Evolutionary conservation across 768 basidiomycete genomes (phyloP), one percentile per base, ranked within the genome.

Genomic region (Boletus rufocinnamomeus): DNA sequence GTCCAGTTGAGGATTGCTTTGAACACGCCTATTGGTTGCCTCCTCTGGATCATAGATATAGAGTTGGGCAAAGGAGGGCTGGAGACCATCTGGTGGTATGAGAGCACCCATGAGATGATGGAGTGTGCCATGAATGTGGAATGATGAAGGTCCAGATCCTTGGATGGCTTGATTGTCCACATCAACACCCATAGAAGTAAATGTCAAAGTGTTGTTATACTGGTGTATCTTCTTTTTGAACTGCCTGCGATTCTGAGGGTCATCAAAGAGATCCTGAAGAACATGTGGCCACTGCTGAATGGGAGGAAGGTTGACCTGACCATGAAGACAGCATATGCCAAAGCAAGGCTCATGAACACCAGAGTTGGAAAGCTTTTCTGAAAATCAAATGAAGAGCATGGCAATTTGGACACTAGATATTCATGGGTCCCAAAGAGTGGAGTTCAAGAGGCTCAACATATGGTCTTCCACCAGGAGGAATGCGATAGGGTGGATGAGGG

Each of bases 321-420:
- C 72, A 4, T 67, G 30, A 3, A 70, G 32, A 57, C 74, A 76
- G 25, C 71, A 75, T 1, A 52, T 63, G 0, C 67, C 69, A 67
- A 76, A 76, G 25, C 0, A 0, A 45, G 41, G 45, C 34, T 50
- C 40, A 2, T 0, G 9, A 63, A 48, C 0, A 0, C 13, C 14
- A 5, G 61, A 62, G 0, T 35, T 50, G 0, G 44, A 10, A 0
- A 66, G 56, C 35, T 61, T 67, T 44, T 69, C 63, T 2, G 21
- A 35, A n/a, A 0, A 43, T 27, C 4, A 69, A 69, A 8, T 69
- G 66, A 0, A 62, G 6, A 8, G 68, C 63, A 63, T 63, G 59
- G 11, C 68, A 69, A 0, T 70, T 19, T 0, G 53, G n/a, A 35
- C 62, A 64, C 3, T 56, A 21, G 6, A 65, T 34, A 2, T 56